phyloP scores from a whole-genome alignment of 192 early-diverging fungal genomes.

The Endogone sp. region DNA sequence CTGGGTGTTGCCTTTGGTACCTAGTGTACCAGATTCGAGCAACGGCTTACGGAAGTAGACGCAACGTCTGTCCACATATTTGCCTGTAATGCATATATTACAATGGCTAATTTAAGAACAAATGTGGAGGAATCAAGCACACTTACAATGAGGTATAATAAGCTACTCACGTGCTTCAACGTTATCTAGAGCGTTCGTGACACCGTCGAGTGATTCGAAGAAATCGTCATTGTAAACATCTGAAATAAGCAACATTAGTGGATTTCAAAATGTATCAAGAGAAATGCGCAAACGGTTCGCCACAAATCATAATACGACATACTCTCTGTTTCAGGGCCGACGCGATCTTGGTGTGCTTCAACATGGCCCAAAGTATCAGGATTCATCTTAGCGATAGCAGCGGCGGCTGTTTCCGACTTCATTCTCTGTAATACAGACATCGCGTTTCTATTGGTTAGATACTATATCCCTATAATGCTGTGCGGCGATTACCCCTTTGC shows the following conservation, averaged over 20 bases:
- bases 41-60: constrained; percentile 94
- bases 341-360: constrained; percentile 83
- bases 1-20: constrained; percentile 99
- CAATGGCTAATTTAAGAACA: too few relatives aligned
- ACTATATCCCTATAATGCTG: too few relatives aligned
- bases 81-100: constrained; percentile 18
- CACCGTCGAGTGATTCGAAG: constrained; percentile 83
- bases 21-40: constrained; percentile 96
- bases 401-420: constrained; percentile 89
- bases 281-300: neutral
- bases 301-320: too few relatives aligned
- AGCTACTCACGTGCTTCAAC: constrained; percentile 86
- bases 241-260: neutral
- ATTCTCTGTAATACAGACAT: constrained; percentile 72
- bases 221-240: constrained; percentile 87
- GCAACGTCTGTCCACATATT: constrained; percentile 95
- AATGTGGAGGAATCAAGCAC: too few relatives aligned
- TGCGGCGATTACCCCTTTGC: too few relatives aligned
- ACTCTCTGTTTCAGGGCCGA: constrained; percentile 90
- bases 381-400: constrained; percentile 91
- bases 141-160: neutral
- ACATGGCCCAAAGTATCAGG: constrained; percentile 70
- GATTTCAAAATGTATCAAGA: constrained; percentile 13
- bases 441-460: too few relatives aligned
- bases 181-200: constrained; percentile 98